phyloP scores from a whole-genome alignment of 78 protist genomes.

The Creolimax fragrantissima region DNA sequence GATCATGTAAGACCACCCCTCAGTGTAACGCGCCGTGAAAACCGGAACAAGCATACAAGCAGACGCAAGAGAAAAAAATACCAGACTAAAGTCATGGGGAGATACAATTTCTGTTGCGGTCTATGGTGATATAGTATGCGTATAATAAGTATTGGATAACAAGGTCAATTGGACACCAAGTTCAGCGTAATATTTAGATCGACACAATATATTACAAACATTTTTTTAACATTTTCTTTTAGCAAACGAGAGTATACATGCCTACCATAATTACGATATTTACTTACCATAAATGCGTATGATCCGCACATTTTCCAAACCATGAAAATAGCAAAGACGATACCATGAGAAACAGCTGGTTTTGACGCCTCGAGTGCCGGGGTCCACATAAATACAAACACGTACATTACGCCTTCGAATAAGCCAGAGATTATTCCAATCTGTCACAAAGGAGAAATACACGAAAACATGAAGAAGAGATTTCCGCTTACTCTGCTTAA shows the following conservation, averaged over 20 bases:
- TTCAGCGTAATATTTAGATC: too few relatives aligned
- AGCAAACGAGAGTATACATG: too few relatives aligned
- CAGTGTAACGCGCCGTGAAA: not conserved
- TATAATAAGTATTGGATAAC: too few relatives aligned
- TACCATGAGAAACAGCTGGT: conserved; percentile 32
- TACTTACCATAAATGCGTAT: not conserved
- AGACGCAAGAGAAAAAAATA: not conserved
- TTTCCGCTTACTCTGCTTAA: too few relatives aligned
- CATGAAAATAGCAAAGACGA: conserved; percentile 79
- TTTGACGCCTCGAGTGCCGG: conserved; percentile 49
- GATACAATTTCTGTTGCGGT: not conserved
- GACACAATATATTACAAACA: too few relatives aligned
- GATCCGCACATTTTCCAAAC: conserved; percentile 77
- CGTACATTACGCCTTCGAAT: conserved; percentile 89
- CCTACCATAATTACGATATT: too few relatives aligned
- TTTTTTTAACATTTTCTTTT: too few relatives aligned
- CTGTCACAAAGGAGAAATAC: too few relatives aligned
- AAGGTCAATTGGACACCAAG: too few relatives aligned
- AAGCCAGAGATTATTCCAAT: conserved; percentile 55
- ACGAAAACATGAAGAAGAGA: too few relatives aligned
- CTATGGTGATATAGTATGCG: too few relatives aligned
- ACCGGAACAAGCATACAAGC: not conserved
- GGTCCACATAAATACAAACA: conserved; percentile 90
- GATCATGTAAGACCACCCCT: not conserved
- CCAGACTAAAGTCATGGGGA: not conserved